phyloP scores from a whole-genome alignment of 176 grass and related monocot species.

The Eragrostis curvula region DNA sequence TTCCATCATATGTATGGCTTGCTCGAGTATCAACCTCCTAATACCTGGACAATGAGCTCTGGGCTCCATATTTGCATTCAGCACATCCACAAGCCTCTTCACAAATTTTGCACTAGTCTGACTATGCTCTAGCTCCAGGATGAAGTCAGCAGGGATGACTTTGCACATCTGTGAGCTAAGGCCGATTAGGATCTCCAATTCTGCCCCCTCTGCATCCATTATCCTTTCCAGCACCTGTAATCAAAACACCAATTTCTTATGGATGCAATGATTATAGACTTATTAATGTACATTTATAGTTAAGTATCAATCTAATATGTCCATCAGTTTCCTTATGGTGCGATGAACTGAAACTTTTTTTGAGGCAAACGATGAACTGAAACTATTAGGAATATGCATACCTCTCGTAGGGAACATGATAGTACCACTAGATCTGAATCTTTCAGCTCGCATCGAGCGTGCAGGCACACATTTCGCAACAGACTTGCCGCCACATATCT shows the following conservation, averaged over 20 bases:
- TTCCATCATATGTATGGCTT: constrained; percentile 23
- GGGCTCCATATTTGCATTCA: neutral
- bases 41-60: neutral
- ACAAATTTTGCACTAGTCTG: neutral
- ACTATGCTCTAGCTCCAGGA: neutral
- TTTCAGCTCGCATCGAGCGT: neutral
- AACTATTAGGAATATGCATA: neutral
- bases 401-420: neutral
- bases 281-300: too few relatives aligned
- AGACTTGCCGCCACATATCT: constrained; percentile 24
- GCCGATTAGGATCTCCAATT: constrained; percentile 20
- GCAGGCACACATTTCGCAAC: constrained; percentile 8
- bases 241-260: neutral
- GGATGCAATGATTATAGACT: too few relatives aligned
- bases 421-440: neutral
- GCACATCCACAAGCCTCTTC: neutral
- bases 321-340: too few relatives aligned
- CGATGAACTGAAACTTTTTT: too few relatives aligned
- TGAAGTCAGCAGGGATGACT: neutral
- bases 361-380: too few relatives aligned
- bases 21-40: constrained; percentile 1
- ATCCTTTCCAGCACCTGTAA: constrained; percentile 17
- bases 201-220: neutral
- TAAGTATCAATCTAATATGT: too few relatives aligned
- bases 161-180: constrained; percentile 23